phyloP scores from a whole-genome alignment of 2,329 filamentous ascomycete species.

The Hansfordia pulvinata region DNA sequence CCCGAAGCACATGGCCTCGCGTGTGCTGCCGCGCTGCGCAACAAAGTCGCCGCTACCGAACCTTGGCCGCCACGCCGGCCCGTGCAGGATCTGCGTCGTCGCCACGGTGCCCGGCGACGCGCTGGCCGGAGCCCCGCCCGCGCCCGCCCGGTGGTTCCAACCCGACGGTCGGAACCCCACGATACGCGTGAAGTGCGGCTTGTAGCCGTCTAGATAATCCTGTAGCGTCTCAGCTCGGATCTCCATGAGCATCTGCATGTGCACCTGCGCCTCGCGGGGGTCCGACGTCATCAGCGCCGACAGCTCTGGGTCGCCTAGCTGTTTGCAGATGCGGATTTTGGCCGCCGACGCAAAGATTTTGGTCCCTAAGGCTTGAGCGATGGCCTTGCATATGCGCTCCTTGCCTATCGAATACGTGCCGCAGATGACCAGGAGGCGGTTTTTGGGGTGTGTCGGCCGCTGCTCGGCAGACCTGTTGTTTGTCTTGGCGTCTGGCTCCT shows the following conservation, averaged over 20 bases:
- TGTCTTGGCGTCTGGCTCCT: constrained; percentile 17
- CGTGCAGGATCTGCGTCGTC: constrained; percentile 37
- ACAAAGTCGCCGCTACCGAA: constrained; percentile 62
- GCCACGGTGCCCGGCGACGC: constrained; percentile 33
- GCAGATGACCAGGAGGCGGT: constrained; percentile 77
- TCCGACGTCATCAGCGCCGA: constrained; percentile 63
- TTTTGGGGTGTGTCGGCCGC: constrained; percentile 21
- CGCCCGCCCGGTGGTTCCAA: constrained; percentile 78
- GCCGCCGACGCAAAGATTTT: constrained; percentile 80
- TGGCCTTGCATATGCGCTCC: constrained; percentile 86
- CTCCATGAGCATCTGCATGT: constrained; percentile 95
- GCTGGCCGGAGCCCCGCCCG: constrained; percentile 39
- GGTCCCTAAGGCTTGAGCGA: constrained; percentile 70
- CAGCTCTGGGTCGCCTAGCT: constrained; percentile 77
- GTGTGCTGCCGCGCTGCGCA: constrained; percentile 72
- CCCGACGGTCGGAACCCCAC: constrained; percentile 88
- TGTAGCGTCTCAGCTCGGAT: constrained; percentile 82
- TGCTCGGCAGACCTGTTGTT: constrained; percentile 7
- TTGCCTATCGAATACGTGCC: constrained; percentile 98
- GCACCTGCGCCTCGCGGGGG: constrained; percentile 78
- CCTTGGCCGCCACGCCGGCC: constrained; percentile 58
- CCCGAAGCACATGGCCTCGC: constrained; percentile 75
- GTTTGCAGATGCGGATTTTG: constrained; percentile 75
- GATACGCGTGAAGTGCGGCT: constrained; percentile 70
- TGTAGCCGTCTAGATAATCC: constrained; percentile 73